These are phyloP conservation scores for Yamadazyma nakazawae DNA, from an alignment of 805 yeast species.

Conservation along the genomic window DNA sequence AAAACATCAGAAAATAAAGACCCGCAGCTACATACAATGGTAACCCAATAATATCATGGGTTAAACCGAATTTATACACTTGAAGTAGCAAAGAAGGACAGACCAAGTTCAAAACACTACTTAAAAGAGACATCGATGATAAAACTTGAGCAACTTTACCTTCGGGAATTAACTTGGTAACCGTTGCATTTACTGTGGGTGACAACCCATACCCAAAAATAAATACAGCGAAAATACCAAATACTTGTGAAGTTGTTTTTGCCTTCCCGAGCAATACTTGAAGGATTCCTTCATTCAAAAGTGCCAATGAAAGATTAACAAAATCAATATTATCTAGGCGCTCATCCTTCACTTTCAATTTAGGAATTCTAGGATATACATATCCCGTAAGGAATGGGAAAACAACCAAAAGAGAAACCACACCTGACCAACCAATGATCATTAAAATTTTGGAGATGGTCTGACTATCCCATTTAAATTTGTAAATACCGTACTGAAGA, in stretches of 20 bases:
- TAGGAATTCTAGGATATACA: conserved; percentile 24
- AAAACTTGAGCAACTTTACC: conserved; percentile 14
- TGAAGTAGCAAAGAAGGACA: conserved; percentile 2
- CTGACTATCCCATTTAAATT: conserved; percentile 50
- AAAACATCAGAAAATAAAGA: neutral
- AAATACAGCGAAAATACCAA: conserved; percentile 27
- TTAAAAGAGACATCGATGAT: conserved; percentile 4
- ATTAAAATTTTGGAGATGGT: conserved; percentile 53
- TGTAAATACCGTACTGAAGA: conserved; percentile 49
- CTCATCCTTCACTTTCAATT: conserved; percentile 17
- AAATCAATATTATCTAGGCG: conserved; percentile 12
- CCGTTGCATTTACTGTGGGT: conserved; percentile 56
- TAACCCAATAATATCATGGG: conserved; percentile 4
- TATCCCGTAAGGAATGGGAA: conserved; percentile 44
- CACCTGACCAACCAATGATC: conserved; percentile 35
- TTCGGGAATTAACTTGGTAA: conserved; percentile 55
- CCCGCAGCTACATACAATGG: conserved; percentile 4
- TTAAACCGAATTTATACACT: conserved; percentile 10
- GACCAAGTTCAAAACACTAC: conserved; percentile 2
- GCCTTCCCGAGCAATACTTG: neutral
- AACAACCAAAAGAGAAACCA: conserved; percentile 43
- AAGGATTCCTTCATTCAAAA: neutral
- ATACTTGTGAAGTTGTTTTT: conserved; percentile 43
- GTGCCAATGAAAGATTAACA: neutral
- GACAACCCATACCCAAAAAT: conserved; percentile 47